Conservation (phyloP, 2,329 filamentous ascomycete species). For the Talaromyces sp. region DNA sequence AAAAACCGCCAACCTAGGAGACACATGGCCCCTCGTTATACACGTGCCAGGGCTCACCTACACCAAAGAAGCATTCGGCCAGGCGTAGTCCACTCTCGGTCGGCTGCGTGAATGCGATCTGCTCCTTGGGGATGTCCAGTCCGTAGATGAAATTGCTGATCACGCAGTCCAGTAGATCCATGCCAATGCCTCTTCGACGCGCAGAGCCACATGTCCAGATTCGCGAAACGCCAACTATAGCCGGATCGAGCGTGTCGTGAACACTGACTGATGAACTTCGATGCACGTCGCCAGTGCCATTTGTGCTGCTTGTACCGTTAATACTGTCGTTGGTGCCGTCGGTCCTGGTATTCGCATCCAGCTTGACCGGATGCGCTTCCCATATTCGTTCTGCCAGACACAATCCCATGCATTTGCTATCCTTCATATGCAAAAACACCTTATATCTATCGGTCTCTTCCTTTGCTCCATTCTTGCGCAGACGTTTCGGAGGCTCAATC, state of each 20-base stretch:
- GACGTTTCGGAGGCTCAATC: slow-evolving; percentile 38
- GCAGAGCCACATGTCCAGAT: slow-evolving; percentile 62
- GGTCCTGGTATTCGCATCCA: slow-evolving; percentile 21
- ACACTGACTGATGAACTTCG: slow-evolving; percentile 46
- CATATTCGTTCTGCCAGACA: slow-evolving; percentile 61
- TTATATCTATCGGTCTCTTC: slow-evolving; percentile 53
- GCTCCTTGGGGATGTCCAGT: slow-evolving; percentile 52
- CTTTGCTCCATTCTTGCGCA: slow-evolving; percentile 30
- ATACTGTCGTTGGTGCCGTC: slow-evolving; percentile 13
- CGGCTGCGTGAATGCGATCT: slow-evolving; percentile 64
- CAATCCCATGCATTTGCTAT: slow-evolving; percentile 60
- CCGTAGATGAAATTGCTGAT: slow-evolving; percentile 55
- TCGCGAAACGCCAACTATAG: slow-evolving; percentile 60
- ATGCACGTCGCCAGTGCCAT: slow-evolving; percentile 17
- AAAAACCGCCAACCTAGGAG: not conserved
- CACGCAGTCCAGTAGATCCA: slow-evolving; percentile 55
- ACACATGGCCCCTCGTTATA: slow-evolving; percentile 47
- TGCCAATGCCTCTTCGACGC: slow-evolving; percentile 56
- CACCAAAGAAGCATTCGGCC: slow-evolving; percentile 57
- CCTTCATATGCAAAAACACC: slow-evolving; percentile 59
- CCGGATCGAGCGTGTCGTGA: slow-evolving; percentile 42
- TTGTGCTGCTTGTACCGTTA: not conserved
- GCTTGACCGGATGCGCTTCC: slow-evolving; percentile 52
- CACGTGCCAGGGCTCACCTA: slow-evolving; percentile 56
- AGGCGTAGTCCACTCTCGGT: slow-evolving; percentile 59